Base-by-base conservation (phyloP, 331 rosid species). In the Stylosanthes scabra region DNA sequence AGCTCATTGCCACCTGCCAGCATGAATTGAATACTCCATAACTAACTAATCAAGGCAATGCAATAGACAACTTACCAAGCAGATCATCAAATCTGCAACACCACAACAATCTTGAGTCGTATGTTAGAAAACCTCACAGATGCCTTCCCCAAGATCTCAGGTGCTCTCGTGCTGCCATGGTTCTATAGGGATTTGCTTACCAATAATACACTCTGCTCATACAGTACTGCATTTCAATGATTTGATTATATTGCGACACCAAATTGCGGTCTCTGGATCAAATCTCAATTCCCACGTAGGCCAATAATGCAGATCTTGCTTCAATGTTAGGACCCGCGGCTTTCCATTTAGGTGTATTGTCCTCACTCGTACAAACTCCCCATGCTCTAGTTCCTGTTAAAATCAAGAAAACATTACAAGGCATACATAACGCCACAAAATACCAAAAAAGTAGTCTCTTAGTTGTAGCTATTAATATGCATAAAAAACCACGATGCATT, bases 261-360 rank as follows among this genome's bases (percentile, higher is more conserved):
- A 94, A 60, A 83, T 76, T 46, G 95, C 93, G 1, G 90, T 74
- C 46, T 91, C 87, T 5, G 89, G 95, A 78, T 91, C 81, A 63
- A 91, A 94, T 71, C 94, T 85, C 82, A 91, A 78, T 59, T 94
- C 97, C 97, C 97, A 94, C 2, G 96, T 88, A 27, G 93, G 96
- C 97, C 99, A 91, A 77, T 94, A 91, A 66, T 91, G 99, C 89
- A 94, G 84, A 79, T 94, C 97, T 78, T 94, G 97, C 87, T 91
- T 94, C 84, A 94, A 70, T 11, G 96, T 89, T 62, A 94, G 84
- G 49, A 94, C 97, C 39, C 93, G 84, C 8, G 97, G 96, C 84
- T 92, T 89, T 65, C 97, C 99, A 50, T 91, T 94, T 13, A 94
- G 86, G 80, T 91, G 89, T 76, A 94, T 83, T n/a, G 96, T 91